A percentile compares a stretch with the other conserved stretches of the same genome.
These are phyloP conservation scores for Trichosporon sp. DNA, from an alignment of 1,284 basidiomycete genomes.

Conservation along the genomic window DNA sequence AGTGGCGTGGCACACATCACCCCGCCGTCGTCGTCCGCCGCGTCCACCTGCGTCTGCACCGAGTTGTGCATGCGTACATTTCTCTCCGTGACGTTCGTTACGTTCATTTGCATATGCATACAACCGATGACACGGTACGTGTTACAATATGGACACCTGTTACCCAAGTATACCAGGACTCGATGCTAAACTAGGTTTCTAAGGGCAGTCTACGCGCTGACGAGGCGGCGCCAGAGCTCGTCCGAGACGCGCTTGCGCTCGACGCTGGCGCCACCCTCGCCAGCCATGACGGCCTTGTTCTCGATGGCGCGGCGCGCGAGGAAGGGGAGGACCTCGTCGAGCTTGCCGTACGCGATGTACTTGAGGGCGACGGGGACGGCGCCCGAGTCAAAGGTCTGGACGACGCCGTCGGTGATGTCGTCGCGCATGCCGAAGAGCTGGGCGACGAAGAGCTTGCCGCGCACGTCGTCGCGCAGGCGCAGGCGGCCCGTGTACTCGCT, in stretches of 20 bases:
- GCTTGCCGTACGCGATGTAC: conserved; percentile 77
- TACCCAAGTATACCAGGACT: not conserved
- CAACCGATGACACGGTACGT: conserved; percentile 2
- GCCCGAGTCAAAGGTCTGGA: conserved; percentile 56
- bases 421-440: conserved; percentile 89
- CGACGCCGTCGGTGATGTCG: conserved; percentile 67
- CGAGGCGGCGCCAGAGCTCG: conserved; percentile 22
- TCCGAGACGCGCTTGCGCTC: conserved; percentile 51
- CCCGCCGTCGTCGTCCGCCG: not conserved
- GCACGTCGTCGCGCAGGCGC: conserved; percentile 14
- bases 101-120: conserved; percentile 1
- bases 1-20: not conserved
- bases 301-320: conserved; percentile 70
- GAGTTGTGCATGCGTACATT: not conserved
- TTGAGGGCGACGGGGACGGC: conserved; percentile 69
- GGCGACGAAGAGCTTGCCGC: conserved; percentile 66
- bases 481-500: not conserved
- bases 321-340: conserved; percentile 72
- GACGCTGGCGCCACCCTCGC: conserved; percentile 56
- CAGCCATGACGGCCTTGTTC: conserved; percentile 64
- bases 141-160: not conserved
- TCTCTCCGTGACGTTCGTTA: not conserved
- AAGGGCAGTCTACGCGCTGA: not conserved
- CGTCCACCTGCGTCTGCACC: not conserved
- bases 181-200: not conserved